Evolutionary conservation across 2,329 filamentous ascomycete species (phyloP).

Genomic region (Talaromyces sp.): DNA sequence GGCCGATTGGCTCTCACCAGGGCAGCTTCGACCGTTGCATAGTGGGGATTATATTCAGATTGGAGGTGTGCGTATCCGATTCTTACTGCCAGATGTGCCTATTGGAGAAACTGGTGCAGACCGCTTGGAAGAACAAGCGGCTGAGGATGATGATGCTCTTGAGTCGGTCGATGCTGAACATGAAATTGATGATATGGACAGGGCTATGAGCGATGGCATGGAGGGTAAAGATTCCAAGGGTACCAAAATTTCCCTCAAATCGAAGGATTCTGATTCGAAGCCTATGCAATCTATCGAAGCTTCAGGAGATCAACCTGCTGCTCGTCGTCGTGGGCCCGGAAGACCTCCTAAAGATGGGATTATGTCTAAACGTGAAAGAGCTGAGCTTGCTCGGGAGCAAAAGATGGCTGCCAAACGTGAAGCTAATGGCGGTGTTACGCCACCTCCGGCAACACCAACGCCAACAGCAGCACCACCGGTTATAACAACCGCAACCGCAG

Average conservation of each 20-base stretch:
- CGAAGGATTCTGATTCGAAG: conserved; percentile 32
- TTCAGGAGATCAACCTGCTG: conserved; percentile 45
- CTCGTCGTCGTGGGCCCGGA: conserved; percentile 57
- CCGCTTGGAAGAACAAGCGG: conserved; percentile 45
- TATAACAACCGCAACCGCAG: neutral
- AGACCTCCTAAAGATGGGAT: conserved; percentile 68
- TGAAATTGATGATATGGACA: conserved; percentile 39
- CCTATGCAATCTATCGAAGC: conserved; percentile 35
- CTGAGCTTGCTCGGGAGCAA: conserved; percentile 56
- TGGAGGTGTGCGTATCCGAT: conserved; percentile 59
- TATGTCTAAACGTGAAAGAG: conserved; percentile 66
- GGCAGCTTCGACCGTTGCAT: conserved; percentile 53
- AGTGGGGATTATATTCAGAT: conserved; percentile 64
- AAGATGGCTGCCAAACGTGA: conserved; percentile 54
- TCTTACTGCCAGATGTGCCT: conserved; percentile 57
- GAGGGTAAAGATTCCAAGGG: conserved; percentile 34
- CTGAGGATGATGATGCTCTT: conserved; percentile 37
- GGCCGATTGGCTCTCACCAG: conserved; percentile 51
- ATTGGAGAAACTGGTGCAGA: conserved; percentile 54
- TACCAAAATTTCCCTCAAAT: conserved; percentile 33
- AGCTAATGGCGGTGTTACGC: conserved; percentile 50
- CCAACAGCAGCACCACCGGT: conserved; percentile 5
- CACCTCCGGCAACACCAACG: conserved; percentile 32
- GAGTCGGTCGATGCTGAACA: conserved; percentile 45
- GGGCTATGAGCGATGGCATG: conserved; percentile 26